Percentiles rank a stretch among this genome's conserved stretches.
Conservation (phyloP, 441 rosid genomes). For the Viola pubescens region DNA sequence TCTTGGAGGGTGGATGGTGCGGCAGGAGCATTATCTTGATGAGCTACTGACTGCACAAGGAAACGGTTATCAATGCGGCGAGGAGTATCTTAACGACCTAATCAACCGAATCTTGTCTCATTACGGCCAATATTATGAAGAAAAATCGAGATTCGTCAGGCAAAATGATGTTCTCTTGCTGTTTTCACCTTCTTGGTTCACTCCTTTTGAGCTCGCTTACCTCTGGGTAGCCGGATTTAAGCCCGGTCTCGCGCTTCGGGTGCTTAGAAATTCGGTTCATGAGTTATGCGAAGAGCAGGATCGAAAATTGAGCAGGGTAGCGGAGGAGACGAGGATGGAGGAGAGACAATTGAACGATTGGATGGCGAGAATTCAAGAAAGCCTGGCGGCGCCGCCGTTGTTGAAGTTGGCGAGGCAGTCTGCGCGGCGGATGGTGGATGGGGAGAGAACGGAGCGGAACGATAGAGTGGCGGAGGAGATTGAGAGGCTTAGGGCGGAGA, state of each 20-base stretch:
- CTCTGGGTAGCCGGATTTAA: conserved; percentile 49
- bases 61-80: conserved; percentile 11
- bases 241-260: conserved; percentile 30
- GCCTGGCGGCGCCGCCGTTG: conserved; percentile 32
- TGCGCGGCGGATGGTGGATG: background rate
- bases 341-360: conserved; percentile 32
- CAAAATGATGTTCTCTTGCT: conserved; percentile 26
- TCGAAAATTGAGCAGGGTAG: conserved; percentile 17
- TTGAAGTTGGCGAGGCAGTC: conserved; percentile 19
- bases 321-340: conserved; percentile 20
- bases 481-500: conserved; percentile 10
- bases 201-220: conserved; percentile 31
- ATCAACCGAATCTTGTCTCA: conserved; percentile 32
- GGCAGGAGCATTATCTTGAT: conserved; percentile 35
- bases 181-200: conserved; percentile 34
- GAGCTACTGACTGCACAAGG: conserved; percentile 27
- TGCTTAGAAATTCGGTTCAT: conserved; percentile 21
- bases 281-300: conserved; percentile 34
- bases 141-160: conserved; percentile 24
- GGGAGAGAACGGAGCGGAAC: background rate
- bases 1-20: conserved; percentile 33
- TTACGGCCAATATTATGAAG: conserved; percentile 39
- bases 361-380: conserved; percentile 43
- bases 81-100: conserved; percentile 27
- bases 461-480: background rate